These are phyloP conservation scores for Eucalyptus dawsonii DNA, from an alignment of 345 rosid species.

Conservation along the genomic window DNA sequence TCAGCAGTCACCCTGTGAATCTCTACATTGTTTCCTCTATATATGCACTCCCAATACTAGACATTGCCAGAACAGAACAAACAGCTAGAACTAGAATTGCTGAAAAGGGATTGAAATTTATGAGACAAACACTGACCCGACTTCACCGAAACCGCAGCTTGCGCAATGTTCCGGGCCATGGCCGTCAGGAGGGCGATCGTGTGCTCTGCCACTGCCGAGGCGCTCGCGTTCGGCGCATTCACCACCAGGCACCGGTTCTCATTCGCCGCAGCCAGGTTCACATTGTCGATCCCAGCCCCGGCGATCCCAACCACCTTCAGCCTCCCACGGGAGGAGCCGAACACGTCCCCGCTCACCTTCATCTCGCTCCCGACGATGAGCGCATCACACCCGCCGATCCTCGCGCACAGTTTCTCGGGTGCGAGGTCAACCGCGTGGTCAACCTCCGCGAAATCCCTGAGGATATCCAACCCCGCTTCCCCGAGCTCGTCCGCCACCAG, in stretches of 20 bases:
- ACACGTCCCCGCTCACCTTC: slow-evolving; percentile 60
- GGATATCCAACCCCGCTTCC: slow-evolving; percentile 47
- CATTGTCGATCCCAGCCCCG: slow-evolving; percentile 87
- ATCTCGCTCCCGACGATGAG: slow-evolving; percentile 76
- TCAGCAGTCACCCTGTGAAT: not conserved
- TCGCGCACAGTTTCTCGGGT: slow-evolving; percentile 75
- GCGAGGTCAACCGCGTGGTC: slow-evolving; percentile 70
- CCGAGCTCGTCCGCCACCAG: slow-evolving; percentile 84
- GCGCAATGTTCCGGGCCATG: slow-evolving; percentile 85
- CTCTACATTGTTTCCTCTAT: not conserved
- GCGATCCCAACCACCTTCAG: slow-evolving; percentile 87
- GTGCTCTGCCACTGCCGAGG: slow-evolving; percentile 87
- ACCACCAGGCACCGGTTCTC: slow-evolving; percentile 82
- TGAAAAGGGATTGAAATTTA: not conserved
- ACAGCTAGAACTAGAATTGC: not conserved
- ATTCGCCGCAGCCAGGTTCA: slow-evolving; percentile 83
- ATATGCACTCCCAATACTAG: not conserved
- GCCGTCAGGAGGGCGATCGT: slow-evolving; percentile 79
- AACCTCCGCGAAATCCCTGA: slow-evolving; percentile 39
- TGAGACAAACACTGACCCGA: slow-evolving; percentile 39
- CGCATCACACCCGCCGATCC: slow-evolving; percentile 85
- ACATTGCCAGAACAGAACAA: not conserved
- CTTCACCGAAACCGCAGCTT: slow-evolving; percentile 76
- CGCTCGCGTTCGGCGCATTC: slow-evolving; percentile 88
- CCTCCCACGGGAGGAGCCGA: slow-evolving; percentile 61